These are phyloP conservation scores for Eimeria maxima DNA, from an alignment of 169 alveolate species.

Conservation along the genomic window DNA sequence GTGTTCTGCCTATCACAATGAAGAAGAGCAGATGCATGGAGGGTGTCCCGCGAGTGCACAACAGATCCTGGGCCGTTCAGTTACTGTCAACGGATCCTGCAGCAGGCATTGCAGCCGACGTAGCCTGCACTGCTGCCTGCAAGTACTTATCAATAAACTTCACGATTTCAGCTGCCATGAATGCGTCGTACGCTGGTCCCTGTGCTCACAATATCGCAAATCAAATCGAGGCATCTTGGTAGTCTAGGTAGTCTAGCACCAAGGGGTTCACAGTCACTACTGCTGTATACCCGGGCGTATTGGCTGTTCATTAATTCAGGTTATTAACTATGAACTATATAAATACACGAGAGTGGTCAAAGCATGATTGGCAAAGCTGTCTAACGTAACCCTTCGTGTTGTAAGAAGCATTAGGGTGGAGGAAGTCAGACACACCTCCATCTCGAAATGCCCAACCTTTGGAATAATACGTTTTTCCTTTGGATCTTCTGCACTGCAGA, in stretches of 20 bases:
- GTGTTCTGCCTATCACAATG: background rate
- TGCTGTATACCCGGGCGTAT: background rate
- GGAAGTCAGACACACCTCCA: slow-evolving; percentile 76
- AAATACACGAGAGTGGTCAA: no score
- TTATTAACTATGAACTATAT: background rate
- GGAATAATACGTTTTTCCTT: slow-evolving; percentile 79
- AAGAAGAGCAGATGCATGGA: background rate
- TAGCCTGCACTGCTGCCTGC: background rate
- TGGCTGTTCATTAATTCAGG: background rate
- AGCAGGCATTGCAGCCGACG: background rate
- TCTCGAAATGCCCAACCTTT: slow-evolving; percentile 86
- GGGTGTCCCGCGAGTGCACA: background rate
- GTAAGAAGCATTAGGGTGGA: background rate
- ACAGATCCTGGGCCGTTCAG: background rate
- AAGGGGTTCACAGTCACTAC: background rate
- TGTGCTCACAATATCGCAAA: slow-evolving; percentile 12
- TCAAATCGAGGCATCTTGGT: background rate
- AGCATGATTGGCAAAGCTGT: background rate
- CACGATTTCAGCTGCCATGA: slow-evolving; percentile 18
- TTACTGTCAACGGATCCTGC: background rate
- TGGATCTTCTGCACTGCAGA: slow-evolving; percentile 84
- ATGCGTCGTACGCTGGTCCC: slow-evolving; percentile 73
- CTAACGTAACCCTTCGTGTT: no score
- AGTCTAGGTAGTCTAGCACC: background rate
- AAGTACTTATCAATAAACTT: slow-evolving; percentile 57